Conservation (phyloP, 345 rosid genomes). For the Syzygium aqueum region DNA sequence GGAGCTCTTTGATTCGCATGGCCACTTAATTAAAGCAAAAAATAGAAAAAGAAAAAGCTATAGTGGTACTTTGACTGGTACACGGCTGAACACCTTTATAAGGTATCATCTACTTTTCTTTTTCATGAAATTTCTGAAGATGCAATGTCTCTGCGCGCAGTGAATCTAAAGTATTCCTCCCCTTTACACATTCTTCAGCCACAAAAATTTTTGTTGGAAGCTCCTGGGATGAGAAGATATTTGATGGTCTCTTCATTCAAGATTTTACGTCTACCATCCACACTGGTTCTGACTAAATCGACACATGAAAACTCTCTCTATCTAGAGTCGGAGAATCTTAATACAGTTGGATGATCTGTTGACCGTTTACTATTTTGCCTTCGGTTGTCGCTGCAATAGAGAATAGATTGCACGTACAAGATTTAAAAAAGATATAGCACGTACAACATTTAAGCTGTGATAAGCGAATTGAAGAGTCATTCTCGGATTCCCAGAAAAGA, state of each 20-base stretch:
- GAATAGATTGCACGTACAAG: background rate
- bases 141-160: background rate
- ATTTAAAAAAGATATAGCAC: too few relatives aligned
- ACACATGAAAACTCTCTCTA: background rate
- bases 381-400: background rate
- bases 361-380: background rate
- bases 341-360: background rate
- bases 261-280: background rate
- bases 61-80: background rate
- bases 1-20: background rate
- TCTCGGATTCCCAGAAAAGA: background rate
- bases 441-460: background rate
- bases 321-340: background rate
- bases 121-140: background rate
- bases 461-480: background rate
- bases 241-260: background rate
- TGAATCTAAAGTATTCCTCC: background rate
- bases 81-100: background rate
- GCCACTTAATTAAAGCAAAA: background rate
- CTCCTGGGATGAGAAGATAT: background rate
- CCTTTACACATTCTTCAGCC: background rate
- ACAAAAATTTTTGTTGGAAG: background rate
- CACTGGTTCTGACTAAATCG: background rate
- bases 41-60: background rate
- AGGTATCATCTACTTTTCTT: background rate